Conservation (phyloP, 495 filamentous ascomycete genomes). For the Trichocladium uniseriatum region DNA sequence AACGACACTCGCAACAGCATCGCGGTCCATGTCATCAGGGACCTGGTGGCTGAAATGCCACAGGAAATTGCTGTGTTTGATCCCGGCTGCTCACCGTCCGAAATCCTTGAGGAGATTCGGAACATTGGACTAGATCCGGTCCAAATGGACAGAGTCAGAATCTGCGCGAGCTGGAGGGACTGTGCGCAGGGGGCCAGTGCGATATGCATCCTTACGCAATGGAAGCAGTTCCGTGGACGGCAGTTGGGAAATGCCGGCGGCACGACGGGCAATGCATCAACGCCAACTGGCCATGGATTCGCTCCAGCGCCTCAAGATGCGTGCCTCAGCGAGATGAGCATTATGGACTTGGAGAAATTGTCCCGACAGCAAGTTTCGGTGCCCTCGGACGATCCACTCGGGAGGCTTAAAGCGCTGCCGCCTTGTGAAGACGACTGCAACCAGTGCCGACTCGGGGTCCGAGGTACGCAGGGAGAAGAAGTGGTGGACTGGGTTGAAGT, state of each 20-base stretch:
- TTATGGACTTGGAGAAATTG: constrained; percentile 15
- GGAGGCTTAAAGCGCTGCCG: constrained; percentile 16
- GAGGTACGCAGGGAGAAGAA: constrained; percentile 12
- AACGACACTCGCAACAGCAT: constrained; percentile 67
- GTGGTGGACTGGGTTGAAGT: constrained; percentile 46
- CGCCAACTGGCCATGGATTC: background rate
- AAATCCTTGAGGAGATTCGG: constrained; percentile 36
- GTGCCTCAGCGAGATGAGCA: constrained; percentile 17
- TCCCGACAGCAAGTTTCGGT: background rate
- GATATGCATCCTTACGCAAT: constrained; percentile 23
- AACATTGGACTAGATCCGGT: constrained; percentile 23
- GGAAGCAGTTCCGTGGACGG: constrained; percentile 26
- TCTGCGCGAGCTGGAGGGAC: constrained; percentile 35
- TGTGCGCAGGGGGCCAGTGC: constrained; percentile 34
- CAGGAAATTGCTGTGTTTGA: constrained; percentile 66
- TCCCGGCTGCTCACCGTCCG: constrained; percentile 46
- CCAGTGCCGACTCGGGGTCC: constrained; percentile 18
- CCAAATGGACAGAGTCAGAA: constrained; percentile 31
- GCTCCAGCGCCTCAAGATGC: background rate
- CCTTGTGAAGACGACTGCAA: constrained; percentile 21
- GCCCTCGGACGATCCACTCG: constrained; percentile 16
- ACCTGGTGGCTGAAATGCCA: constrained; percentile 53
- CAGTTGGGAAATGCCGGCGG: background rate
- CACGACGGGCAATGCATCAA: background rate
- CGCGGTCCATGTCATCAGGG: constrained; percentile 57